Base-by-base conservation (phyloP, 345 rosid genomes). In the Raphanus raphanistrum region DNA sequence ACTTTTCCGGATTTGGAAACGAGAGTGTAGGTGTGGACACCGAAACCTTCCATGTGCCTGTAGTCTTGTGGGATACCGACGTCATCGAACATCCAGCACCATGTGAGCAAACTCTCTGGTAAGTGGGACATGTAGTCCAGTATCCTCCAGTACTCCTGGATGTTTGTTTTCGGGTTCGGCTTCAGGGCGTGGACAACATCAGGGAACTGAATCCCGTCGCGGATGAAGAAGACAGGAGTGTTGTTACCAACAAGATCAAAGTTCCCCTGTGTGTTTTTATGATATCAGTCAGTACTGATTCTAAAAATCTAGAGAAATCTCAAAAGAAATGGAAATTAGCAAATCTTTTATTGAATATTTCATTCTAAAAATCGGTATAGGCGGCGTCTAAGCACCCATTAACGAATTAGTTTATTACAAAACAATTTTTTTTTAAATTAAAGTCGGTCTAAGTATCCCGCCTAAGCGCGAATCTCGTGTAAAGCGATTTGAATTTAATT, bases 191-290 rank as follows among this genome's bases (percentile, higher is more conserved):
- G 99, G 27, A 96, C 87, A 84, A 89, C 80, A 69, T 96, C 99
- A 2, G 98, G 98, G 86, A 96, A 96, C 60, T 96, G 90, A 84
- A 96, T 91, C 54, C 93, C 99, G 80, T 96, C 99, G 58, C 99
- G 96, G 50, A 92, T 61, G 80, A 96, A 96, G 81, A 96, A 96
- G 71, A 96, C 99, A 0, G 97, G 99, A 77, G 92, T 90, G 81
- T 96, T 96, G 94, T 96, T 96, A 12, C 99, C 99, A 78, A 96
- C 98, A 27, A 96, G 92, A 84, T 96, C 99, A 78, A 96, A 96
- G 81, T 96, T 96, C 11, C 99, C 99, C 99, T 96, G 84, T 31
- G 55, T 50, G 36, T 21, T 21, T 21, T 41, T 10, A 41, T 9
- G n/a, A 60, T 12, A 50, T 3, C 28, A 71, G 11, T 74, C n/a